Base-by-base conservation (phyloP, 208 protist species). In the Trypanosoma vivax region DNA sequence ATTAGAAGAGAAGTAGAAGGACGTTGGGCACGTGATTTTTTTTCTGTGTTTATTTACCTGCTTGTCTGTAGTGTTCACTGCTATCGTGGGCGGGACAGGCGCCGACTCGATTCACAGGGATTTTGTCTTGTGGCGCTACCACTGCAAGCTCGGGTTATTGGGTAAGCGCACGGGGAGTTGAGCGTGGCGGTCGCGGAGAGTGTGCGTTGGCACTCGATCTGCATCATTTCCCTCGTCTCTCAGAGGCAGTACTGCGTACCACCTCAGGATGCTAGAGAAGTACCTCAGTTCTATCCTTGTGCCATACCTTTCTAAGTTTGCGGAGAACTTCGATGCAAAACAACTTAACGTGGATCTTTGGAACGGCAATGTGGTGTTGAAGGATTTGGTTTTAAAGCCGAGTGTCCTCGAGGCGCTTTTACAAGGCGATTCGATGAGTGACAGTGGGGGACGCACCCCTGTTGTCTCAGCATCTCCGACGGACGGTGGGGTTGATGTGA, bases 261-360 rank as follows among this genome's bases (percentile, higher is more conserved):
- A 9, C 35, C 19, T 11, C 51, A 39, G 1, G 27, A 94, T 94
- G 88, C 57, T 94, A 13, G 88, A 92, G 51, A 90, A 90, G 54
- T 86, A 87, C 45, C 50, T 92, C 11, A 79, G 79, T 10, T 52
- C 77, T 6, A 75, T 94, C 23, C 48, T 94, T 53, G 88, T 94
- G 54, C 88, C 83, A 27, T 92, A 92, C 50, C 49, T 94, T 10
- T 78, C 67, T 39, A 73, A 83, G 58, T 94, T 80, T 58, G 73
- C 81, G 18, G 83, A 94, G 62, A 86, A 94, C 46, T 69, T 94
- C 43, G 86, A 94, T 55, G 64, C 71, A 37, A 66, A 76, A 33
- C 77, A 92, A 52, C 70, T 94, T 0, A 72, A 68, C 37, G 69
- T 94, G 51, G 74, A 79, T 37, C 61, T 94, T 11, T 94, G 88